These are phyloP conservation scores for Suillus spraguei DNA, from an alignment of 768 basidiomycete genomes.

Conservation along the genomic window DNA sequence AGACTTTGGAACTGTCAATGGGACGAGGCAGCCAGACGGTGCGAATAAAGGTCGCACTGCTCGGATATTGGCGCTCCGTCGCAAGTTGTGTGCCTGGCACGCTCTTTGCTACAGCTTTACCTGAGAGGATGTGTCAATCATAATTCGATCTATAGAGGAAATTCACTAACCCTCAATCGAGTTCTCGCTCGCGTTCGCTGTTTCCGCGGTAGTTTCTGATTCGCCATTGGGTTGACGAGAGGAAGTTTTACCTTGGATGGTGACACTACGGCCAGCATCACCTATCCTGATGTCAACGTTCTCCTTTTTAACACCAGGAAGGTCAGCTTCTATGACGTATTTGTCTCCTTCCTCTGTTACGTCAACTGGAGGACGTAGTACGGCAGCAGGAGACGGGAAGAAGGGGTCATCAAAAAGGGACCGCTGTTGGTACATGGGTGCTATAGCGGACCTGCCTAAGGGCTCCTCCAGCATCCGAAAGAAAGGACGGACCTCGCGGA, in stretches of 20 bases:
- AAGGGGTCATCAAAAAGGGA: constrained; percentile 55
- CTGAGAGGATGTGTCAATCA: constrained; percentile 1
- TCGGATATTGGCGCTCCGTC: constrained; percentile 60
- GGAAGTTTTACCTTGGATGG: constrained; percentile 66
- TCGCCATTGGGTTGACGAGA: constrained; percentile 24
- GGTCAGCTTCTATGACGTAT: constrained; percentile 74
- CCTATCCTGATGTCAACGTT: constrained; percentile 72
- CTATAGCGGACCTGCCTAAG: constrained; percentile 34
- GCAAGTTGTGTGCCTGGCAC: constrained; percentile 45
- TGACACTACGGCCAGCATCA: constrained; percentile 68
- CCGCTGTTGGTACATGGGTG: constrained; percentile 32
- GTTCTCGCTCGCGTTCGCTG: constrained; percentile 16
- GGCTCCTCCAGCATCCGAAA: constrained; percentile 81
- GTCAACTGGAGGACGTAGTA: constrained; percentile 64
- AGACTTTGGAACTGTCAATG: constrained; percentile 57
- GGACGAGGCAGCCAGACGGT: constrained; percentile 73
- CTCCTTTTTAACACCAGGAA: constrained; percentile 80
- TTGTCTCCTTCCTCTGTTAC: constrained; percentile 64
- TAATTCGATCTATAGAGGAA: constrained; percentile 21
- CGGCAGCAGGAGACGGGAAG: constrained; percentile 35
- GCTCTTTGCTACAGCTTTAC: constrained; percentile 21
- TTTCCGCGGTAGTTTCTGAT: constrained; percentile 21
- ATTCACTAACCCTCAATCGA: constrained; percentile 24
- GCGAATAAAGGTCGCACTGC: constrained; percentile 59
- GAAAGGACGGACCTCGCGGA: constrained; percentile 73